Base-by-base conservation (phyloP, 768 basidiomycete species). In the Agaricus sinodeliciosus region DNA sequence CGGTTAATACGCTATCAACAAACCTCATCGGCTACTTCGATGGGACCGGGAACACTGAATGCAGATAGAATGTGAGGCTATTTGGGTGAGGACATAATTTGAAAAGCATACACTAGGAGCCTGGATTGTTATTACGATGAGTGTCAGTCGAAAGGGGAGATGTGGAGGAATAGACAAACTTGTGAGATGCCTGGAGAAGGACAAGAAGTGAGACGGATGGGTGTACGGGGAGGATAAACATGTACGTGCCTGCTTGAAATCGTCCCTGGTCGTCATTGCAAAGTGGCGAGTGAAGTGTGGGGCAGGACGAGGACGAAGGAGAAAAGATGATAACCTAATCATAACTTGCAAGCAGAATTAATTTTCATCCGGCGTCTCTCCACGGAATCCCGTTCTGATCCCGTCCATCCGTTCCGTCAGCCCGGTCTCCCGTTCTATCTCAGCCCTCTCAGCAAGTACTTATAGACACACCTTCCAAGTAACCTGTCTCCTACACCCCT, bases 1-100 rank as follows among this genome's bases (percentile, higher is more conserved):
- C 12, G 8, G 12, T 8, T 37, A 5, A 11, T 1, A 36, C 16
- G 22, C 19, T 26, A 18, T 4, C 16, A 15, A 54, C 52, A 13
- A 34, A 98, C 94, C 58, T 77, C 74, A 63, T 79, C 76, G 34
- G 76, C 63, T 51, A 84, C 72, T 62, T 84, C 82, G 58, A 82
- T 81, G 22, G 82, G 82, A 15, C 82, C 82, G 49, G 82, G 82
- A 54, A 84, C 80, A 50, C 81, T 84, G 56, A 27, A 34, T 42
- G 43, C 39, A 27, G 39, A 15, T 35, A 43, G 37, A 39, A 53
- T 49, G 48, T 58, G 35, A 61, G 58, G 43, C 40, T 54, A 43
- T 49, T 45, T 22, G 34, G 46, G 27, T 26, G 31, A 18, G 15
- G 9, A 52, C 51, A 5, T 18, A 46, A 34, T 47, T 46, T 31